Evolutionary conservation across 352 stramenopile species (phyloP).

Genomic region (Pythium rishiriense): DNA sequence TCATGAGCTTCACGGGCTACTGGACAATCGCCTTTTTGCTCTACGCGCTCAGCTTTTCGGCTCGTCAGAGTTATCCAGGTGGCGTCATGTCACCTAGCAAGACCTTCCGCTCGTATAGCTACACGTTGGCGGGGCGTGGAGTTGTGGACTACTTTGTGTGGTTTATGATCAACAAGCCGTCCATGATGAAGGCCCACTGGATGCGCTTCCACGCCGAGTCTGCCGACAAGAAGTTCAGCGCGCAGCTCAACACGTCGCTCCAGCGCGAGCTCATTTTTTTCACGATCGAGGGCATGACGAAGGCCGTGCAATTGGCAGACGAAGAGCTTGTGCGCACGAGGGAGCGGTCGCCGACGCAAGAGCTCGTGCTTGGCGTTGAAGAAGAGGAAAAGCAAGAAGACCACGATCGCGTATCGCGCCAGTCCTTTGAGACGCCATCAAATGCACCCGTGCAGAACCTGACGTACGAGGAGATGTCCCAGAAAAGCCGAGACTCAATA

Average conservation of each 20-base stretch:
- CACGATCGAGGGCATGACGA: constrained; percentile 88
- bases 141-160: constrained; percentile 82
- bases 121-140: constrained; percentile 63
- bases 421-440: constrained; percentile 11
- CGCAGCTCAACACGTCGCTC: constrained; percentile 86
- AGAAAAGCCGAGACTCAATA: background rate
- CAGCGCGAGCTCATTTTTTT: constrained; percentile 90
- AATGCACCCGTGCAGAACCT: constrained; percentile 22
- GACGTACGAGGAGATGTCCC: background rate
- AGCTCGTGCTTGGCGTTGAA: constrained; percentile 33
- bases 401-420: background rate
- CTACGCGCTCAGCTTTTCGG: constrained; percentile 76
- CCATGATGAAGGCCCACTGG: constrained; percentile 58
- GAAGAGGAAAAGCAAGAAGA: constrained; percentile 17
- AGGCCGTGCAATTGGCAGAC: constrained; percentile 67
- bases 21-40: constrained; percentile 83
- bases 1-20: constrained; percentile 82
- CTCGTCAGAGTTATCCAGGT: constrained; percentile 41
- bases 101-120: constrained; percentile 70
- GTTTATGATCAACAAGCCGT: constrained; percentile 84
- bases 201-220: constrained; percentile 77
- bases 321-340: constrained; percentile 52
- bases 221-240: constrained; percentile 79
- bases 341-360: constrained; percentile 50
- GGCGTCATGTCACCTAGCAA: constrained; percentile 43